phyloP scores from a whole-genome alignment of 2,329 filamentous ascomycete species.

The Elsinoe perseae region DNA sequence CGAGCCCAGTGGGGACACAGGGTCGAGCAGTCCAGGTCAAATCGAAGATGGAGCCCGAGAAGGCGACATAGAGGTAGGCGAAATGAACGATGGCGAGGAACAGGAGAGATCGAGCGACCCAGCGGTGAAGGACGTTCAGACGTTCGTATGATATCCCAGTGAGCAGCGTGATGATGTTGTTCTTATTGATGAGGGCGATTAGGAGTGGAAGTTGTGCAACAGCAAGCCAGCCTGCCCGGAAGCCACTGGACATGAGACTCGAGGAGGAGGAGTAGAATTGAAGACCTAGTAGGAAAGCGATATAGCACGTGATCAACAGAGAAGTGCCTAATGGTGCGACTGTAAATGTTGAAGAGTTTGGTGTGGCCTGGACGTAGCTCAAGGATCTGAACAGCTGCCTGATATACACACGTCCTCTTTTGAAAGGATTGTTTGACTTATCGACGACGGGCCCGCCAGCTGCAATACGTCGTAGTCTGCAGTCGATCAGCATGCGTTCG shows the following conservation, averaged over 20 bases:
- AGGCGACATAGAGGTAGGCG: slow-evolving; percentile 23
- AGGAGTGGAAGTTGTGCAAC: slow-evolving; percentile 34
- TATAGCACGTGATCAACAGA: slow-evolving; percentile 21
- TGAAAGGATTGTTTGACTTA: background rate
- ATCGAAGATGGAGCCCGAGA: slow-evolving; percentile 18
- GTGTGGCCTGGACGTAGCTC: background rate
- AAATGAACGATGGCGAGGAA: slow-evolving; percentile 28
- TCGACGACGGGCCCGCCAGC: background rate
- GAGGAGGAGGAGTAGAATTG: slow-evolving; percentile 23
- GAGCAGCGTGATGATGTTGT: slow-evolving; percentile 29
- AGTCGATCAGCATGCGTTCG: background rate
- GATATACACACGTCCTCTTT: background rate
- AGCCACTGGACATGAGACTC: slow-evolving; percentile 23
- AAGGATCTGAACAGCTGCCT: background rate
- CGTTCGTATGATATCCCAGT: slow-evolving; percentile 30
- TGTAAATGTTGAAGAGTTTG: slow-evolving; percentile 19
- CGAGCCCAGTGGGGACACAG: slow-evolving; percentile 26
- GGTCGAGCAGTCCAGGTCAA: slow-evolving; percentile 24
- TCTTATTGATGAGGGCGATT: slow-evolving; percentile 34
- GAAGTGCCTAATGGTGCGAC: slow-evolving; percentile 24
- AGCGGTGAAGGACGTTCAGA: slow-evolving; percentile 31
- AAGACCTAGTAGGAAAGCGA: slow-evolving; percentile 25
- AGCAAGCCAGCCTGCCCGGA: slow-evolving; percentile 33
- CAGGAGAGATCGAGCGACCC: slow-evolving; percentile 29
- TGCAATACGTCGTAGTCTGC: background rate